Base-by-base conservation (phyloP, 2,329 filamentous ascomycete species). In the Ambrosiella xylebori region DNA sequence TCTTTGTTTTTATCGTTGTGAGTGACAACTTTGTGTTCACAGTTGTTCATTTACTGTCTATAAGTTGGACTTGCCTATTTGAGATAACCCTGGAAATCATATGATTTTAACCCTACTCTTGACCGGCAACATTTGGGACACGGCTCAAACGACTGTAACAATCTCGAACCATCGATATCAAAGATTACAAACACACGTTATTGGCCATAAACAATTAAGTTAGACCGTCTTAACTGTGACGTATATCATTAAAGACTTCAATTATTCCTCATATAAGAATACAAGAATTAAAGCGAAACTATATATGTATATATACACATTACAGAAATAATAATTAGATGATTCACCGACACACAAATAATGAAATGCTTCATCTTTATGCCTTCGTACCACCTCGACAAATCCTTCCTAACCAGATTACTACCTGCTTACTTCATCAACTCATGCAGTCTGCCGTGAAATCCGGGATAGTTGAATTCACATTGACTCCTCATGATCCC, bases 401-500 rank as follows among this genome's bases (percentile, higher is more conserved):
- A 27, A 27, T 5, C 27, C 27, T 27, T 27, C 3, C n/a, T 41
- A 11, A n/a, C 44, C 45, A 49, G 17, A 49, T 19, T 49, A 49
- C 15, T n/a, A 15, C 9, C 40, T 41, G 40, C 6, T 41, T n/a
- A 41, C 40, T 35, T 58, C 3, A 45, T 51, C 47, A 44, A 37
- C 5, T 39, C 39, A 11, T 58, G 50, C 27, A 58, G 19, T 45
- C 51, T 35, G 9, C 64, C 68, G 60, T 80, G 77, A 19, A 80
- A 76, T 27, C 67, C 68, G 59, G 65, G 65, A 75, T 76, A 78
- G 7, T 74, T 75, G 19, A 63, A 65, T 62, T 80, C 77, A 56
- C 76, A 77, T 56, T 77, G 72, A 39, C 67, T 66, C 66, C 73
- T 78, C 35, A 80, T 71, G 19, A 76, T 67, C 1, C 72, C 68